These are phyloP conservation scores for Pythium diclinum DNA, from an alignment of 352 stramenopile genomes.

Conservation along the genomic window DNA sequence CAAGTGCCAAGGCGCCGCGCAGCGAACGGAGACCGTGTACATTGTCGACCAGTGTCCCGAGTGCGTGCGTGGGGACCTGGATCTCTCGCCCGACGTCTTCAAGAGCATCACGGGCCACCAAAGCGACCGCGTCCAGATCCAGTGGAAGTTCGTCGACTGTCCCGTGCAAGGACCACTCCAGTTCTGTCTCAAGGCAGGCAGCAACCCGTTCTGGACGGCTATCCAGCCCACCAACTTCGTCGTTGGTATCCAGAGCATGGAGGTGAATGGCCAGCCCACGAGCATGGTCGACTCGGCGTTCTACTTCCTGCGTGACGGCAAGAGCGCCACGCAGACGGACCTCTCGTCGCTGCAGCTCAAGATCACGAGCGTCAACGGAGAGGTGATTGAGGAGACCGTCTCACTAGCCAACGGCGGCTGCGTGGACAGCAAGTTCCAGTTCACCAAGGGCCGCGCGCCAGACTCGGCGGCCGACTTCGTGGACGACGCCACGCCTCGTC, in stretches of 20 bases:
- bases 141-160: slow-evolving; percentile 50
- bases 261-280: slow-evolving; percentile 52
- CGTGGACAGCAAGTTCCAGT: slow-evolving; percentile 47
- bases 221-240: slow-evolving; percentile 62
- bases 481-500: slow-evolving; percentile 5
- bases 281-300: slow-evolving; percentile 61
- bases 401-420: slow-evolving; percentile 46
- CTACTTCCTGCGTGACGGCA: slow-evolving; percentile 60
- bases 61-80: slow-evolving; percentile 47
- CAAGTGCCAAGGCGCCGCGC: slow-evolving; percentile 31
- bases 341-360: slow-evolving; percentile 43
- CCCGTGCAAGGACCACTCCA: slow-evolving; percentile 32
- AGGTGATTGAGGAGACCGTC: slow-evolving; percentile 54
- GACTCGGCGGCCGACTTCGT: slow-evolving; percentile 13
- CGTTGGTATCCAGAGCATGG: slow-evolving; percentile 46
- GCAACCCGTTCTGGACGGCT: slow-evolving; percentile 57
- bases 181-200: slow-evolving; percentile 57
- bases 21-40: slow-evolving; percentile 47
- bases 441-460: slow-evolving; percentile 20
- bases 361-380: slow-evolving; percentile 45
- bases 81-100: slow-evolving; percentile 50
- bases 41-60: slow-evolving; percentile 68
- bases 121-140: slow-evolving; percentile 32
- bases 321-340: slow-evolving; percentile 36
- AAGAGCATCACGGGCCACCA: slow-evolving; percentile 32